Evolutionary conservation across 2,329 filamentous ascomycete genomes (phyloP).

Genomic region (Bertia moriformis): DNA sequence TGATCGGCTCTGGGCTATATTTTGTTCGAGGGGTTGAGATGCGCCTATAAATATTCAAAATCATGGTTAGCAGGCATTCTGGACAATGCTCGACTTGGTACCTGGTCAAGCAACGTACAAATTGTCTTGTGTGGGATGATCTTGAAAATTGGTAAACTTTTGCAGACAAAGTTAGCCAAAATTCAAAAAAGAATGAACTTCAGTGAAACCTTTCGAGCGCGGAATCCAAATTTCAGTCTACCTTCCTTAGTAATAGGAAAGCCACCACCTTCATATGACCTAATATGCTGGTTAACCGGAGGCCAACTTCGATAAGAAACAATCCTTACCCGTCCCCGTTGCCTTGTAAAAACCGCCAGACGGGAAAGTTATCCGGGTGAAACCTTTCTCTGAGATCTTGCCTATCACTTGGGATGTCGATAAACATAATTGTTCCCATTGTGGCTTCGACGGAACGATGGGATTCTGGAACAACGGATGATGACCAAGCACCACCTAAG

Average conservation of each 20-base stretch:
- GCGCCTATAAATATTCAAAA: not conserved
- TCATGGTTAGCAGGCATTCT: not conserved
- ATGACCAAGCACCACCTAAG: conserved; percentile 12
- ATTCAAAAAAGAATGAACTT: not conserved
- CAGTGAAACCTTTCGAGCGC: conserved; percentile 5
- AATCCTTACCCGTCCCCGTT: conserved; percentile 4
- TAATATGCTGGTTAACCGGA: not conserved
- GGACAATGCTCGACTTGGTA: too few species aligned
- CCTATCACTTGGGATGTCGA: conserved; percentile 14
- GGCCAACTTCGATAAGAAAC: not conserved
- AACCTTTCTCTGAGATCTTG: conserved; percentile 17
- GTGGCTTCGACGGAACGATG: conserved; percentile 18
- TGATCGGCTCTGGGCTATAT: conserved; percentile 8
- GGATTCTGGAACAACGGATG: conserved; percentile 12
- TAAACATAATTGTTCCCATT: conserved; percentile 17
- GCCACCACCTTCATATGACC: conserved; percentile 8
- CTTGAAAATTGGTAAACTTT: not conserved
- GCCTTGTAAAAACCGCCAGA: conserved; percentile 11
- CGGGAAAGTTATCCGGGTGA: conserved; percentile 16
- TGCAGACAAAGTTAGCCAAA: not conserved
- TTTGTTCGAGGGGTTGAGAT: conserved; percentile 9
- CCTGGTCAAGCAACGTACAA: not conserved
- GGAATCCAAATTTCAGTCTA: conserved; percentile 11
- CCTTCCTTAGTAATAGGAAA: conserved; percentile 10
- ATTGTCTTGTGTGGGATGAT: not conserved